These are phyloP conservation scores for Aspergillus tanneri DNA, from an alignment of 2,329 filamentous ascomycete genomes.

Conservation along the genomic window DNA sequence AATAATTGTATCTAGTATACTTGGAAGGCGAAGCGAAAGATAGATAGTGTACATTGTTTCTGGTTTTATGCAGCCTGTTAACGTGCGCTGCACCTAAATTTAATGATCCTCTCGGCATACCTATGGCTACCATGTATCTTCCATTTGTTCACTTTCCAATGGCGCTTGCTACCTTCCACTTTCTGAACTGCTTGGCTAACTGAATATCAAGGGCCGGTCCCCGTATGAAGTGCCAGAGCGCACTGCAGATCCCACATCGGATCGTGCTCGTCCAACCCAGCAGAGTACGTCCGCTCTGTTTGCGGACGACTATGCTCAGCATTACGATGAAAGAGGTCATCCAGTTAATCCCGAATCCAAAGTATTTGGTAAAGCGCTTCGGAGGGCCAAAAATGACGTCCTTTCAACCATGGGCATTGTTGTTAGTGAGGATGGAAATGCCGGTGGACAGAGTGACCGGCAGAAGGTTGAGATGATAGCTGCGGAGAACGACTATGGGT, in stretches of 20 bases:
- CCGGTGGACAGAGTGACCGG: slow-evolving; percentile 37
- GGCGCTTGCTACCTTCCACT: neutral
- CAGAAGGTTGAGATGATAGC: slow-evolving; percentile 40
- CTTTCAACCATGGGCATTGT: slow-evolving; percentile 51
- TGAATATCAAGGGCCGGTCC: slow-evolving; percentile 42
- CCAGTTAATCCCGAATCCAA: slow-evolving; percentile 47
- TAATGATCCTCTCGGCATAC: neutral
- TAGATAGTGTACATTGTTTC: neutral
- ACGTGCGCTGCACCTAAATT: neutral
- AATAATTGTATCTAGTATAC: too few relatives aligned
- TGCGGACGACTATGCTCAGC: slow-evolving; percentile 47
- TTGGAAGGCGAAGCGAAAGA: neutral
- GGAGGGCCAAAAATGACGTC: slow-evolving; percentile 52
- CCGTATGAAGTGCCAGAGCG: slow-evolving; percentile 46
- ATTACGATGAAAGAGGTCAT: slow-evolving; percentile 50
- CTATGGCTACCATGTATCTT: neutral
- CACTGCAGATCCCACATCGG: slow-evolving; percentile 20
- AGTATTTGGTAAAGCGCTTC: slow-evolving; percentile 39
- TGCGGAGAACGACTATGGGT: slow-evolving; percentile 45
- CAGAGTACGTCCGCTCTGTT: slow-evolving; percentile 29
- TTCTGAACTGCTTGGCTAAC: slow-evolving; percentile 21
- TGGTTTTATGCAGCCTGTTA: neutral
- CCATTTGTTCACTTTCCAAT: neutral
- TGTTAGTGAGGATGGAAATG: slow-evolving; percentile 42
- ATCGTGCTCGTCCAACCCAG: slow-evolving; percentile 20